A percentile compares a stretch with the other conserved stretches of the same genome.
These are phyloP conservation scores for Purpureocillium lavendulum DNA, from an alignment of 2,329 filamentous ascomycete species.

Conservation along the genomic window DNA sequence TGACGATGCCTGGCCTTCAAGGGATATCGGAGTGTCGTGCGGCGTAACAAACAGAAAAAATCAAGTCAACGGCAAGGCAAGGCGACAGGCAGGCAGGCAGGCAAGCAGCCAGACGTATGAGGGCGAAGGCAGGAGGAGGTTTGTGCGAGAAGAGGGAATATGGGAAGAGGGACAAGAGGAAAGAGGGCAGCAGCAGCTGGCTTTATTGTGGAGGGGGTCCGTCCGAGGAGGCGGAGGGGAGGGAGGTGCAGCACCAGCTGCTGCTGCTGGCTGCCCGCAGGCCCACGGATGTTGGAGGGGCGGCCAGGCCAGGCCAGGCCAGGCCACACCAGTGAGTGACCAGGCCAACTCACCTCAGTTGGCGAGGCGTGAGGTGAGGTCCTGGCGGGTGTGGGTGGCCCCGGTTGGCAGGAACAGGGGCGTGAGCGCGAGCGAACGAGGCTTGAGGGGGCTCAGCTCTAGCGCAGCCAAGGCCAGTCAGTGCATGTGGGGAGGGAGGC, in stretches of 20 bases:
- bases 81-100: not conserved
- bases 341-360: too few species aligned
- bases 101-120: not conserved
- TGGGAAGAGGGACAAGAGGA: slow-evolving; percentile 3
- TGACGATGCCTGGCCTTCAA: slow-evolving; percentile 6
- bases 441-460: slow-evolving; percentile 13
- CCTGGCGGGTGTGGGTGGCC: too few species aligned
- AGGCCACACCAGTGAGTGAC: too few species aligned
- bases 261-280: too few species aligned
- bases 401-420: too few species aligned
- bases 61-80: slow-evolving; percentile 2
- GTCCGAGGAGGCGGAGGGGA: too few species aligned
- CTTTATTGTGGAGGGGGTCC: slow-evolving; percentile 9
- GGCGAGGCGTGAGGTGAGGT: too few species aligned
- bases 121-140: slow-evolving; percentile 1
- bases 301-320: too few species aligned
- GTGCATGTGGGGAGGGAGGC: slow-evolving; percentile 4
- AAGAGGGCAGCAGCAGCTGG: slow-evolving; percentile 2
- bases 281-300: too few species aligned
- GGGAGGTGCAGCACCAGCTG: slow-evolving; percentile 7
- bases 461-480: not conserved
- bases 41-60: not conserved
- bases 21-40: slow-evolving; percentile 2
- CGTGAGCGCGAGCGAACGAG: slow-evolving; percentile 5
- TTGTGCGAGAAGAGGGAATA: slow-evolving; percentile 3